Conservation (phyloP, 768 basidiomycete genomes). For the Tricholoma sp. region DNA sequence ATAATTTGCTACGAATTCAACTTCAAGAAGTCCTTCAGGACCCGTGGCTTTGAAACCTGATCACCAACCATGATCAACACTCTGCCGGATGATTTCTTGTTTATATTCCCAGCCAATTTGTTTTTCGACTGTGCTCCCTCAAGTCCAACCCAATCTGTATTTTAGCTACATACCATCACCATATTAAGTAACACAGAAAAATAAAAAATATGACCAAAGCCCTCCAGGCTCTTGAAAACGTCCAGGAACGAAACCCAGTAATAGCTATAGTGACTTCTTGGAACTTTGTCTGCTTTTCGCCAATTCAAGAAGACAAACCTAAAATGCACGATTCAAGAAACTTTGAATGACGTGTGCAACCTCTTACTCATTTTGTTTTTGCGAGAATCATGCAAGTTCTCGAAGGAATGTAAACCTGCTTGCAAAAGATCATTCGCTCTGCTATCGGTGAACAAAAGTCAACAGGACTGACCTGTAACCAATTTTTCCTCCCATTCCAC, state of each 20-base stretch:
- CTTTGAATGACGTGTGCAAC: background rate
- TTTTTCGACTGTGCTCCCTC: no score
- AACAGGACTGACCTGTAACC: conserved; percentile 55
- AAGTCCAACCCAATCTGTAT: no score
- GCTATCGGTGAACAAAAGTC: background rate
- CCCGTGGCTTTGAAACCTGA: background rate
- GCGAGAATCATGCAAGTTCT: conserved; percentile 64
- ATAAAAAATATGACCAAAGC: background rate
- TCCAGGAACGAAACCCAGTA: background rate
- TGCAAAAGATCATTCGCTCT: conserved; percentile 1
- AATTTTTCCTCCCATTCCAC: conserved; percentile 94
- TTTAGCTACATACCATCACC: no score
- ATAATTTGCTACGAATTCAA: background rate
- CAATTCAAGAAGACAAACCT: no score
- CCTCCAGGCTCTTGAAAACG: background rate
- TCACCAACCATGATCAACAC: background rate
- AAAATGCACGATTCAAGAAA: background rate
- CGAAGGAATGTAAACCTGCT: conserved; percentile 70
- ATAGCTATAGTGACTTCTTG: no score
- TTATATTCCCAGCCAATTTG: no score
- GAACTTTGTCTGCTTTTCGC: no score
- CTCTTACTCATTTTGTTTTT: conserved; percentile 24
- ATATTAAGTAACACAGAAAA: no score
- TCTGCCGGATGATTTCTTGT: no score
- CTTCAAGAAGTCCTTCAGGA: background rate